Evolutionary conservation across 2,329 filamentous ascomycete genomes (phyloP), one percentile per base, ranked within the genome.

Genomic region (Fusarium circinatum): DNA sequence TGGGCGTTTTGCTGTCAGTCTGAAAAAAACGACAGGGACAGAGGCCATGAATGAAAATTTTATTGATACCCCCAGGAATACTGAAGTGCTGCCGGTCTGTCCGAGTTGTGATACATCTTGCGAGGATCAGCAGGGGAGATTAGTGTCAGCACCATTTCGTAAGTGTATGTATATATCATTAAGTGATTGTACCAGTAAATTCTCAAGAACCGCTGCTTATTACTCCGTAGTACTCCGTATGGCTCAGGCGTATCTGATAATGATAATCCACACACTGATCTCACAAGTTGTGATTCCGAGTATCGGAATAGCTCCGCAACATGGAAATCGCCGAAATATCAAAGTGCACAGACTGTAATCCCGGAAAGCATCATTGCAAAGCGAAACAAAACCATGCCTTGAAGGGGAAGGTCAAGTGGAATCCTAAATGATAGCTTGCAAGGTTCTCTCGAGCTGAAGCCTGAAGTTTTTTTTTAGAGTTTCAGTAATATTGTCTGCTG

Each of bases 31-130:
- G 47, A 62, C 72, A 65, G 64, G 65, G 69, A 62, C 65, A 73
- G 49, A 73, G 73, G 74, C 76, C 74, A 75, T 69, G 62, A 77
- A 76, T 76, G 59, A 76, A 75, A 68, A 48, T 76, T 74, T 65
- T 73, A 70, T 70, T 75, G 66, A 71, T 75, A 70, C 68, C 67
- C 68, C 47, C 32, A 61, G 58, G 55, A 57, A 71, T 71, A 67
- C 71, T 75, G 66, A 77, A 76, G 68, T 77, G 76, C 76, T 78
- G 76, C 60, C 69, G 52, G 72, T 60, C 45, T 41, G 36, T 65
- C 41, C 49, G 62, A 70, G 65, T 58, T 68, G 68, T 70, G 64
- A 68, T 57, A 22, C 32, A 15, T 26, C 11, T 30, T 55, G n/a
- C 28, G 36, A 42, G 38, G 28, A 38, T 52, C 38, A 34, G 11